Percentiles rank a stretch among this genome's conserved stretches.
Evolutionary conservation across 352 stramenopile genomes (phyloP).

Genomic region (Blastocystis sp.): DNA sequence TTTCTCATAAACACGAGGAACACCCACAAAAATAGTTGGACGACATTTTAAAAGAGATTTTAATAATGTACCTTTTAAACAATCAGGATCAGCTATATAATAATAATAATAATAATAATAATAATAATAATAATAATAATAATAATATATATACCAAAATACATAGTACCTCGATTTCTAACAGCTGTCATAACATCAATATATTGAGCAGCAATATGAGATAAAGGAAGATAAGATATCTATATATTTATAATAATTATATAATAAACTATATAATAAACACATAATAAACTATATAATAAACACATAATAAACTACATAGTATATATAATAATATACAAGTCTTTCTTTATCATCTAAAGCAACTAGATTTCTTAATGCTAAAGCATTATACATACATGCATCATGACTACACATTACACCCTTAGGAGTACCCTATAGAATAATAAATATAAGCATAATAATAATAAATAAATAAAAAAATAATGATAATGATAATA

Average conservation of each 20-base stretch:
- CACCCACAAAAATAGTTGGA: conserved; percentile 66
- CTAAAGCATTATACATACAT: conserved; percentile 30
- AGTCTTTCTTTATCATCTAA: conserved; percentile 42
- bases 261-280: too few species aligned
- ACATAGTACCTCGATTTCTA: conserved; percentile 51
- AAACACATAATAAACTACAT: too few species aligned
- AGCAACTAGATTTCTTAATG: conserved; percentile 12
- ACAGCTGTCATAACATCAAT: conserved; percentile 50
- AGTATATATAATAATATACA: background rate
- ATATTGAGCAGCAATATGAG: conserved; percentile 50
- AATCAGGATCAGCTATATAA: conserved; percentile 62
- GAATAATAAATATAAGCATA: background rate
- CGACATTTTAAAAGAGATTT: conserved; percentile 61
- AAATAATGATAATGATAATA: too few species aligned
- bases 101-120: too few species aligned
- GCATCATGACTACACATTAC: conserved; percentile 59
- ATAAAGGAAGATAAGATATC: conserved; percentile 46
- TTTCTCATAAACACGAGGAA: conserved; percentile 72
- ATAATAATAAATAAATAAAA: too few species aligned
- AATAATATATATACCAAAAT: too few species aligned
- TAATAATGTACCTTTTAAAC: conserved; percentile 62
- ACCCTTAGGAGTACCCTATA: conserved; percentile 53
- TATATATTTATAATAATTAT: conserved; percentile 43
- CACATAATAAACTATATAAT: too few species aligned
- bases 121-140: too few species aligned